Evolutionary conservation across 2,329 filamentous ascomycete genomes (phyloP).

Genomic region (Zelopaecilomyces penicillatus): DNA sequence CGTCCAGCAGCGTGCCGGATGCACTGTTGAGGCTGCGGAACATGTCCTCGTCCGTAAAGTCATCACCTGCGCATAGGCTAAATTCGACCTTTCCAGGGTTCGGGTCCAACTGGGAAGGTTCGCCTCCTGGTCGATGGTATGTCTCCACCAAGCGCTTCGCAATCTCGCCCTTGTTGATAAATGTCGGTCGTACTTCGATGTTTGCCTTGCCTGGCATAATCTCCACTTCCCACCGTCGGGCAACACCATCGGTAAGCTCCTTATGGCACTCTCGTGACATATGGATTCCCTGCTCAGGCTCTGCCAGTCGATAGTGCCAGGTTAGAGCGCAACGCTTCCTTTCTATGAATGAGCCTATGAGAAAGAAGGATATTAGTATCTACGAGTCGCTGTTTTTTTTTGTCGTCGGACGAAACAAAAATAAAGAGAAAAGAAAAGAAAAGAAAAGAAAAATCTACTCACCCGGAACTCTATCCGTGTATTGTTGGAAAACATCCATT

Average conservation of each 20-base stretch:
- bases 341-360: slow-evolving; percentile 77
- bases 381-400: neutral
- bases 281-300: slow-evolving; percentile 74
- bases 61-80: slow-evolving; percentile 84
- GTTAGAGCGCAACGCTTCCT: slow-evolving; percentile 89
- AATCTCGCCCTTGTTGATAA: slow-evolving; percentile 98
- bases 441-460: slow-evolving; percentile 20
- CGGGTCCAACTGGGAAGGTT: slow-evolving; percentile 35
- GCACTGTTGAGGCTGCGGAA: slow-evolving; percentile 70
- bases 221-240: slow-evolving; percentile 78
- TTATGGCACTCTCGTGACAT: slow-evolving; percentile 75
- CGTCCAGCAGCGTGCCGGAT: slow-evolving; percentile 42
- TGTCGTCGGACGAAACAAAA: neutral
- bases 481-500: slow-evolving; percentile 75
- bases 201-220: slow-evolving; percentile 98
- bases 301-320: slow-evolving; percentile 92
- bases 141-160: slow-evolving; percentile 71
- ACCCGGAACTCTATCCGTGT: slow-evolving; percentile 80
- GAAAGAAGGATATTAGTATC: neutral
- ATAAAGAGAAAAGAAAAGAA: neutral
- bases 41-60: slow-evolving; percentile 96
- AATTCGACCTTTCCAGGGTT: slow-evolving; percentile 61
- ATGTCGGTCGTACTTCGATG: slow-evolving; percentile 89
- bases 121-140: slow-evolving; percentile 49
- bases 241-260: slow-evolving; percentile 69